These are phyloP conservation scores for Talaromyces piceae DNA, from an alignment of 2,329 filamentous ascomycete species.

Conservation along the genomic window DNA sequence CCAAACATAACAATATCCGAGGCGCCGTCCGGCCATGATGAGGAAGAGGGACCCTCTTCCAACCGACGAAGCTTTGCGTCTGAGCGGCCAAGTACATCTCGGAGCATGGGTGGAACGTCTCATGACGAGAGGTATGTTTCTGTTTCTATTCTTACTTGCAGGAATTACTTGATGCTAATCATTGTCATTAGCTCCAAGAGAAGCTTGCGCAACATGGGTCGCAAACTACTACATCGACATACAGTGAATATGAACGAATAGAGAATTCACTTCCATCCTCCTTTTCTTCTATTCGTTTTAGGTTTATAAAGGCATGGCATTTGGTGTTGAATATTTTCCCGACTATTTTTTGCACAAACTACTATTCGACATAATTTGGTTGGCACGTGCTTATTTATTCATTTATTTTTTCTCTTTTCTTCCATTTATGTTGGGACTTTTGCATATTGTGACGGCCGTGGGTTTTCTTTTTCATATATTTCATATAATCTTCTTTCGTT, in stretches of 20 bases:
- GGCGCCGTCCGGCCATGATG: conserved; percentile 17
- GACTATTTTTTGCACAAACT: neutral
- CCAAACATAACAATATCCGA: conserved; percentile 21
- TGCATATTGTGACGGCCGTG: neutral
- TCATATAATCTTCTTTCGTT: neutral
- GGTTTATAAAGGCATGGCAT: neutral
- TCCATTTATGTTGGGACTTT: neutral
- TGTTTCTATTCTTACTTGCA: neutral
- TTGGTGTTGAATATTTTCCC: neutral
- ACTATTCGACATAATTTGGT: neutral
- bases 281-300: neutral
- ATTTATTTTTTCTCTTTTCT: neutral
- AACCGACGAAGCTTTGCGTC: conserved; percentile 24
- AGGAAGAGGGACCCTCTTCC: conserved; percentile 11
- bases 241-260: neutral
- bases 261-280: neutral
- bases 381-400: neutral
- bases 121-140: conserved; percentile 26
- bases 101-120: conserved; percentile 14
- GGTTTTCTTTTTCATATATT: neutral
- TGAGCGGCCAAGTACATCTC: conserved; percentile 16
- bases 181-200: conserved; percentile 20
- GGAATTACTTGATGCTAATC: neutral
- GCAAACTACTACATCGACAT: conserved; percentile 23
- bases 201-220: conserved; percentile 30